Conservation (phyloP, 2,329 filamentous ascomycete species). For the Epichloe gansuensis region DNA sequence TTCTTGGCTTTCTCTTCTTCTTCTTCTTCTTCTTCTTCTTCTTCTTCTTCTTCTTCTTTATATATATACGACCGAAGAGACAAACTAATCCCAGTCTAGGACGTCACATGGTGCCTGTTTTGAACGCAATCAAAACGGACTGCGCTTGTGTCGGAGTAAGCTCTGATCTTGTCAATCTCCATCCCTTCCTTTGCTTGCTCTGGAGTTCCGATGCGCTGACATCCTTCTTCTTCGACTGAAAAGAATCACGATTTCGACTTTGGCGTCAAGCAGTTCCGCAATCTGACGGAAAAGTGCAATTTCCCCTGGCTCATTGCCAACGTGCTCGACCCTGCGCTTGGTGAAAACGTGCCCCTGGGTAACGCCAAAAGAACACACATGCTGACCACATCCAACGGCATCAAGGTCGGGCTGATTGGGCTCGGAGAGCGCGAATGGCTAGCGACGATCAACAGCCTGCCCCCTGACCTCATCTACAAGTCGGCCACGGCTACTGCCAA, state of each 20-base stretch:
- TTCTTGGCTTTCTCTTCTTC: not conserved
- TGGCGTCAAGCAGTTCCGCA: constrained; percentile 66
- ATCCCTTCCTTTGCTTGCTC: not conserved
- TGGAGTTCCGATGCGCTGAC: no score
- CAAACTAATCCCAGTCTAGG: constrained; percentile 24
- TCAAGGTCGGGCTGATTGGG: constrained; percentile 77
- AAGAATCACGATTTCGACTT: constrained; percentile 85
- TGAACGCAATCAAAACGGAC: constrained; percentile 66
- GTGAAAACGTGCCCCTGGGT: constrained; percentile 60
- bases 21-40: not conserved
- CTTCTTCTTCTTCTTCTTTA: not conserved
- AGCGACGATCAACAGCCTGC: constrained; percentile 75
- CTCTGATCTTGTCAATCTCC: constrained; percentile 10
- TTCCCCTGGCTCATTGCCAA: constrained; percentile 90
- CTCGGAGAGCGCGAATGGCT: constrained; percentile 83
- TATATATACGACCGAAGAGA: not conserved
- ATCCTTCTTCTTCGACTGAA: no score
- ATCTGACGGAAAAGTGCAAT: constrained; percentile 58
- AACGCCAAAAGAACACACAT: constrained; percentile 64
- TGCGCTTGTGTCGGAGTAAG: constrained; percentile 71
- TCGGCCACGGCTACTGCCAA: constrained; percentile 64
- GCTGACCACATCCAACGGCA: constrained; percentile 66
- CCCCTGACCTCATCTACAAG: constrained; percentile 69
- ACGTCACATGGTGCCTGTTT: constrained; percentile 74
- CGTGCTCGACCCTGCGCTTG: constrained; percentile 70